Percentiles rank a stretch among this genome's conserved stretches.
phyloP scores from a whole-genome alignment of 495 filamentous ascomycete genomes.

The Penicillium riverlandense region DNA sequence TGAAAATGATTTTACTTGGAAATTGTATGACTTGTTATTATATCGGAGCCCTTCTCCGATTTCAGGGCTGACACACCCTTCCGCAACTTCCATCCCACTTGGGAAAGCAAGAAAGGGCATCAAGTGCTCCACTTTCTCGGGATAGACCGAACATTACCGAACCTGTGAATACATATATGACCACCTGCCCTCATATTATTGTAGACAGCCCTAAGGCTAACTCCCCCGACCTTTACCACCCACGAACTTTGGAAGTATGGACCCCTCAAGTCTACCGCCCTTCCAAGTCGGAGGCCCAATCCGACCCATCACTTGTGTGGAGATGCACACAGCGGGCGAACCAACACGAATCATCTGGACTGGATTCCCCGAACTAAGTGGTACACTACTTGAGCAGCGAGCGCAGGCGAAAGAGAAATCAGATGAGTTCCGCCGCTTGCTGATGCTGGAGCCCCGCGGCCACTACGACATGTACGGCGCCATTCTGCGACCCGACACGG shows the following conservation, averaged over 20 bases:
- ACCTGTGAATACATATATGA: no score
- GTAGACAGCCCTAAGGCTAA: no score
- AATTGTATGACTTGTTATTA: no score
- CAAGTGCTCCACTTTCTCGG: no score
- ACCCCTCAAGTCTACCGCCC: background rate
- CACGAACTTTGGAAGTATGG: background rate
- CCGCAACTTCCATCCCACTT: no score
- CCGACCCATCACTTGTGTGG: conserved; percentile 7
- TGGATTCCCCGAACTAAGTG: conserved; percentile 9
- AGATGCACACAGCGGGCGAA: conserved; percentile 21
- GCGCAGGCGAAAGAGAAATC: conserved; percentile 12
- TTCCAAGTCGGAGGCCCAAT: background rate
- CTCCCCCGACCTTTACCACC: no score
- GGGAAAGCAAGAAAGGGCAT: no score
- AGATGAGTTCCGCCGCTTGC: conserved; percentile 10
- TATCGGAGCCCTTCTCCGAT: no score
- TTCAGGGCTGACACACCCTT: no score
- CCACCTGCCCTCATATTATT: no score
- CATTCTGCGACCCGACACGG: conserved; percentile 11
- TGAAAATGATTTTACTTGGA: no score
- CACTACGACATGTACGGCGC: conserved; percentile 21
- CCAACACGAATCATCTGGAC: conserved; percentile 14
- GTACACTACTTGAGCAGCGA: conserved; percentile 13
- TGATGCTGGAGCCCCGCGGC: conserved; percentile 17
- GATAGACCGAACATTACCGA: no score